phyloP scores from a whole-genome alignment of 2,329 filamentous ascomycete species.

The Talaromyces sp. region DNA sequence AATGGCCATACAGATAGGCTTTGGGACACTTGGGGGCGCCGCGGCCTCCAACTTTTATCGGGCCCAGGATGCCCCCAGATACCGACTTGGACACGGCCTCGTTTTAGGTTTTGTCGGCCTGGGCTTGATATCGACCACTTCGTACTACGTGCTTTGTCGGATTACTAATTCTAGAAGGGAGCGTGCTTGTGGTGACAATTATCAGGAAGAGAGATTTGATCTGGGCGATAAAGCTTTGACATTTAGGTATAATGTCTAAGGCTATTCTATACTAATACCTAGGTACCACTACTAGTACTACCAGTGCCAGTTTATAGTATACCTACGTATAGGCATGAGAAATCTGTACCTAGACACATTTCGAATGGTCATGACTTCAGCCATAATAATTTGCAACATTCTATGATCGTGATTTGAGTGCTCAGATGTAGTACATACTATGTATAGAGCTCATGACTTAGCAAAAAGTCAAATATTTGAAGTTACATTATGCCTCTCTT shows the following conservation, averaged over 20 bases:
- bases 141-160: conserved; percentile 11
- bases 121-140: conserved; percentile 7
- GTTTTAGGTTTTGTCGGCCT: conserved; percentile 12
- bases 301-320: no score
- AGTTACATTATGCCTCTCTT: no score
- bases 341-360: no score
- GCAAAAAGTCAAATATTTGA: no score
- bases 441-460: no score
- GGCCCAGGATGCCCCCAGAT: conserved; percentile 12
- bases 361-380: no score
- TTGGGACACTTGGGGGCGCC: conserved; percentile 10
- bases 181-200: not conserved
- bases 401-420: no score
- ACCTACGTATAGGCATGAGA: no score
- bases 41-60: conserved; percentile 20
- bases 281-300: no score
- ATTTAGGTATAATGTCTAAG: conserved; percentile 9
- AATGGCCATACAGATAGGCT: conserved; percentile 12
- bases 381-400: no score
- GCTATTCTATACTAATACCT: no score
- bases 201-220: conserved; percentile 10
- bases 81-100: conserved; percentile 13
- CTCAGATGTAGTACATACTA: no score
- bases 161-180: conserved; percentile 10
- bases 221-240: conserved; percentile 16